phyloP scores from a whole-genome alignment of 441 rosid species.

The Syzygium malaccense region DNA sequence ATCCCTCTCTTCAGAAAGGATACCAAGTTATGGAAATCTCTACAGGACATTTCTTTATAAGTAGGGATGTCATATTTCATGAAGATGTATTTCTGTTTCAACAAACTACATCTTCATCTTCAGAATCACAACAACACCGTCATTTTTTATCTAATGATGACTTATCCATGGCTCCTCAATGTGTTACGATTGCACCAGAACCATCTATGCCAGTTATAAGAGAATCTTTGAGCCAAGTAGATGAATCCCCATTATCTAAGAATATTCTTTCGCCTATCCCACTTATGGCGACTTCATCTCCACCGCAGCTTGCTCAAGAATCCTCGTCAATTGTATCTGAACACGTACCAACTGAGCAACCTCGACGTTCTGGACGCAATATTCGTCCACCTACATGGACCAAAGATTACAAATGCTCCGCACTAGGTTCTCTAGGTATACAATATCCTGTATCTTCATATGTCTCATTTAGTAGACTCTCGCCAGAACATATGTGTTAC shows the following conservation, averaged over 20 bases:
- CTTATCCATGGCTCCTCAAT: background rate
- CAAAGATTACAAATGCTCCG: no score
- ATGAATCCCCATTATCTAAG: no score
- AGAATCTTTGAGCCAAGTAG: no score
- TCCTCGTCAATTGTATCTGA: no score
- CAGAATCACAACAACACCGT: background rate
- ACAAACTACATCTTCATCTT: background rate
- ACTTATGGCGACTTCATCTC: background rate
- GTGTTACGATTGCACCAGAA: no score
- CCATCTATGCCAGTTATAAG: no score
- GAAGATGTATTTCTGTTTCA: background rate
- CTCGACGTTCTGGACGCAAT: no score
- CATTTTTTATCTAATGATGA: background rate
- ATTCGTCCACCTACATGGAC: no score
- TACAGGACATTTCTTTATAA: background rate
- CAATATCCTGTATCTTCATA: background rate
- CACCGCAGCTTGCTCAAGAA: no score
- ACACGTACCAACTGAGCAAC: no score
- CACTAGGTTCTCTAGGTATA: no score
- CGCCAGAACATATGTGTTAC: accelerated
- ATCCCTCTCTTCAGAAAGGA: background rate
- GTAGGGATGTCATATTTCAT: background rate
- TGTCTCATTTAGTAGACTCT: background rate
- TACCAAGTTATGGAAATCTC: background rate
- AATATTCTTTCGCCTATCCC: no score